Conservation (phyloP, 164 flowering plant genomes). For the Liquidambar formosana region DNA sequence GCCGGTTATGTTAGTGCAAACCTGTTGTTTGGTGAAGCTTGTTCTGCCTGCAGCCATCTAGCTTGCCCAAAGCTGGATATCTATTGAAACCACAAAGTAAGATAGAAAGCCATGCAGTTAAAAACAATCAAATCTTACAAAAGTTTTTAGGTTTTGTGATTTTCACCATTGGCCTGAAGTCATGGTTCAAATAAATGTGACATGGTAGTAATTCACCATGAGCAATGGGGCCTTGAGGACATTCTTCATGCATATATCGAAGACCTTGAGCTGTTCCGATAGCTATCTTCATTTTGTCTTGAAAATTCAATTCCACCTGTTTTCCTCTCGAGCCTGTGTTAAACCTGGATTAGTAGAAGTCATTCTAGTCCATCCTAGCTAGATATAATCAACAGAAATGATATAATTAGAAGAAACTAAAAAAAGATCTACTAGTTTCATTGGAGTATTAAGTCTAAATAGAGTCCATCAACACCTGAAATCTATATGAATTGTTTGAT, state of each 20-base stretch:
- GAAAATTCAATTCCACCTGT: slow-evolving; percentile 18
- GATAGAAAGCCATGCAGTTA: no score
- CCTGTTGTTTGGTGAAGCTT: slow-evolving; percentile 3
- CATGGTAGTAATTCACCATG: slow-evolving; percentile 32
- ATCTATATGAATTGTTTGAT: no score
- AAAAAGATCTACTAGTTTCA: no score
- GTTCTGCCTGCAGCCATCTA: slow-evolving; percentile 36
- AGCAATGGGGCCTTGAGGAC: slow-evolving; percentile 38
- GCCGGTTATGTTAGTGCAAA: slow-evolving; percentile 1
- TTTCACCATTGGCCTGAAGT: slow-evolving; percentile 36
- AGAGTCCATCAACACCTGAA: no score
- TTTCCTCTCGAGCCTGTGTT: slow-evolving; percentile 15
- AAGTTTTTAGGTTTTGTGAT: background rate
- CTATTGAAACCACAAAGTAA: slow-evolving; percentile 10
- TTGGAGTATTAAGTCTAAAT: no score
- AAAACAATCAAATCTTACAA: no score
- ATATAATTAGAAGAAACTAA: no score
- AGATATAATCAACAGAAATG: background rate
- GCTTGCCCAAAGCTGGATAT: slow-evolving; percentile 41
- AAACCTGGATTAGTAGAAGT: background rate
- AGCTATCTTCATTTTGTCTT: slow-evolving; percentile 36
- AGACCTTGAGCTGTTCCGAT: slow-evolving; percentile 27
- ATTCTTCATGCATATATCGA: slow-evolving; percentile 50
- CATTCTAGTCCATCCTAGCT: background rate
- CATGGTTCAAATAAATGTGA: slow-evolving; percentile 25